Evolutionary conservation across 2,329 filamentous ascomycete genomes (phyloP).

Genomic region (Lachnellula suecica): DNA sequence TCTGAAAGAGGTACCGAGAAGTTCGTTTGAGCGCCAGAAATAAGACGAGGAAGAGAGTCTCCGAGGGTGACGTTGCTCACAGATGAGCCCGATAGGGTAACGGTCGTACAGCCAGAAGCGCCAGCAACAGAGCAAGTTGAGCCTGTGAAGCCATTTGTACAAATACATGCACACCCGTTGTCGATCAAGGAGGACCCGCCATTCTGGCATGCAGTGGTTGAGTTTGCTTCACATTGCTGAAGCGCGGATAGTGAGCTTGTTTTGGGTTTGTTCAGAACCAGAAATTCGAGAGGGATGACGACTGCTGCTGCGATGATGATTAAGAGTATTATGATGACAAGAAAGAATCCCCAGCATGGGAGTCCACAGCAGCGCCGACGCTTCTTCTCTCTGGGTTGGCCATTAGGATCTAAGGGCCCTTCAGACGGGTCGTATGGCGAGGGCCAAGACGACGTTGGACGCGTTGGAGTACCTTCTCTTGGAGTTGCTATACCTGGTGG

Average conservation of each 20-base stretch:
- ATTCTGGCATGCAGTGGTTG: constrained; percentile 65
- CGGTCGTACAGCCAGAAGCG: constrained; percentile 55
- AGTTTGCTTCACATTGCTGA: constrained; percentile 53
- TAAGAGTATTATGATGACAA: constrained; percentile 63
- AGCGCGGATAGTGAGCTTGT: constrained; percentile 12
- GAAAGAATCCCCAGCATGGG: constrained; percentile 73
- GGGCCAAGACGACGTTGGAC: constrained; percentile 35
- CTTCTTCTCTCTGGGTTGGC: constrained; percentile 25
- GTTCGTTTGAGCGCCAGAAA: constrained; percentile 62
- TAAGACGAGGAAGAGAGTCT: constrained; percentile 71
- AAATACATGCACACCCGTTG: constrained; percentile 80
- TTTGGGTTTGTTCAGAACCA: constrained; percentile 55
- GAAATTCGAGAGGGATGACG: constrained; percentile 69
- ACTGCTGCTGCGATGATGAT: constrained; percentile 78
- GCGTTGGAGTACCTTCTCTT: constrained; percentile 37
- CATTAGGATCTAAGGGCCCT: neutral
- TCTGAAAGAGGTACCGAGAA: constrained; percentile 76
- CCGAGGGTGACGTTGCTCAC: constrained; percentile 76
- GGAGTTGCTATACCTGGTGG: constrained; percentile 54
- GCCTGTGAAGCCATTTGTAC: constrained; percentile 82
- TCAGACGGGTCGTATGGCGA: constrained; percentile 19
- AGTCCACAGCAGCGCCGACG: constrained; percentile 76
- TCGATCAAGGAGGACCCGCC: constrained; percentile 75
- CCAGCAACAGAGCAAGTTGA: constrained; percentile 52
- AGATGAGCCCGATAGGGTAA: constrained; percentile 36